phyloP scores from a whole-genome alignment of 129 eudicot genomes.

The Flaveria sonorensis region DNA sequence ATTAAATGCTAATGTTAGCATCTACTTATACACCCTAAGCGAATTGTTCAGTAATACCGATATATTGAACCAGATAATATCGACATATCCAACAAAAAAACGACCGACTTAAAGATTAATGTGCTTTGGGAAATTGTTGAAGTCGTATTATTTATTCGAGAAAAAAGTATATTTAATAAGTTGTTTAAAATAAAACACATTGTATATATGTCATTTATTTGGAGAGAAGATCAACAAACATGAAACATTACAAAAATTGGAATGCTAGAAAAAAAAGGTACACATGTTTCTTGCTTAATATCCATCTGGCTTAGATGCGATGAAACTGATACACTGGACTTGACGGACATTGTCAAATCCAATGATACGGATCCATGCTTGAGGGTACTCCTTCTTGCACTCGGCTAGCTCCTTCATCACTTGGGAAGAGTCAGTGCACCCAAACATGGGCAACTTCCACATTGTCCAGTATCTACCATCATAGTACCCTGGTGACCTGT shows the following conservation, averaged over 20 bases:
- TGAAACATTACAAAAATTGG: slow-evolving; percentile 13
- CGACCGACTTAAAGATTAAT: no score
- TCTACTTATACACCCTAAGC: no score
- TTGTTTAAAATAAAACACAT: background rate
- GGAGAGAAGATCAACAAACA: slow-evolving; percentile 1
- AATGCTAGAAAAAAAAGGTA: background rate
- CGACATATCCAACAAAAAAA: no score
- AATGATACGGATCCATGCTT: slow-evolving; percentile 11
- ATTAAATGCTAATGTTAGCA: no score
- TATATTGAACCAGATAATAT: no score
- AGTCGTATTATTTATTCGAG: no score
- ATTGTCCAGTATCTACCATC: no score
- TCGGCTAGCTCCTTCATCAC: background rate
- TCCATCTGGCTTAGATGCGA: slow-evolving; percentile 7
- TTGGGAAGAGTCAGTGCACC: slow-evolving; percentile 1
- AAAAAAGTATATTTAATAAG: background rate
- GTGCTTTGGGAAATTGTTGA: no score
- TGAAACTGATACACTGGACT: slow-evolving; percentile 12
- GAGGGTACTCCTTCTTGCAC: slow-evolving; percentile 13
- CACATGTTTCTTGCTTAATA: background rate
- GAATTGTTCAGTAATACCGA: no score
- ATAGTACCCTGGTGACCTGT: no score
- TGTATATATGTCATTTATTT: slow-evolving; percentile 11
- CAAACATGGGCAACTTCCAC: no score
- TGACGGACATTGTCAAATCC: slow-evolving; percentile 18